Percentiles rank a stretch among this genome's conserved stretches.
Evolutionary conservation across 352 stramenopile species (phyloP).

Genomic region (Globisporangium radiosum): DNA sequence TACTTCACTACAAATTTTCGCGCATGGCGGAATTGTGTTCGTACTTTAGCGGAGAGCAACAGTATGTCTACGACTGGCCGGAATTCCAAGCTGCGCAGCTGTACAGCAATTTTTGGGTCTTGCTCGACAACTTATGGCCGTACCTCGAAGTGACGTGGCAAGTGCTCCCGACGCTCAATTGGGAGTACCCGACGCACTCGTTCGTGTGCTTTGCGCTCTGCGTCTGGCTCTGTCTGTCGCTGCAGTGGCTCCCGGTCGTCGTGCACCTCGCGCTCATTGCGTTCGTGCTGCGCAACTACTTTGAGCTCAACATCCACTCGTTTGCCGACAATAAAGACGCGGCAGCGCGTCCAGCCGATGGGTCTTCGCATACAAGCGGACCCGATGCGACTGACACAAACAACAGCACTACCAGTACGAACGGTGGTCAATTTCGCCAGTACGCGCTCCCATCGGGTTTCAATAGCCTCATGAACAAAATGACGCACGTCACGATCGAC

Average conservation of each 20-base stretch:
- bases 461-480: constrained; percentile 87
- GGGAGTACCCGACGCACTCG: constrained; percentile 77
- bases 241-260: constrained; percentile 77
- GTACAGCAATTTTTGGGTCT: constrained; percentile 85
- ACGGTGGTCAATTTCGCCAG: constrained; percentile 54
- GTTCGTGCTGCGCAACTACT: constrained; percentile 80
- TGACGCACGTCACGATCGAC: constrained; percentile 83
- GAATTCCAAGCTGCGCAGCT: constrained; percentile 76
- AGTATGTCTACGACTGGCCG: constrained; percentile 72
- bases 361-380: not conserved
- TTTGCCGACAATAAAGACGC: constrained; percentile 54
- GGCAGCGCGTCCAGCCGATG: not conserved
- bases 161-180: constrained; percentile 79
- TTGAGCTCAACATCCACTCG: constrained; percentile 78
- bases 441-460: constrained; percentile 81
- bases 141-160: constrained; percentile 83
- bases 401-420: constrained; percentile 23
- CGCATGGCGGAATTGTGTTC: constrained; percentile 80
- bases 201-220: constrained; percentile 83
- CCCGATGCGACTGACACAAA: not conserved
- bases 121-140: constrained; percentile 78
- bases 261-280: constrained; percentile 75
- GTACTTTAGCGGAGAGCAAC: constrained; percentile 69
- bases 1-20: constrained; percentile 86
- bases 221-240: constrained; percentile 77